Percentiles rank a stretch among this genome's conserved stretches.
Evolutionary conservation across 805 yeast species (phyloP).

Genomic region (Candida awuae): DNA sequence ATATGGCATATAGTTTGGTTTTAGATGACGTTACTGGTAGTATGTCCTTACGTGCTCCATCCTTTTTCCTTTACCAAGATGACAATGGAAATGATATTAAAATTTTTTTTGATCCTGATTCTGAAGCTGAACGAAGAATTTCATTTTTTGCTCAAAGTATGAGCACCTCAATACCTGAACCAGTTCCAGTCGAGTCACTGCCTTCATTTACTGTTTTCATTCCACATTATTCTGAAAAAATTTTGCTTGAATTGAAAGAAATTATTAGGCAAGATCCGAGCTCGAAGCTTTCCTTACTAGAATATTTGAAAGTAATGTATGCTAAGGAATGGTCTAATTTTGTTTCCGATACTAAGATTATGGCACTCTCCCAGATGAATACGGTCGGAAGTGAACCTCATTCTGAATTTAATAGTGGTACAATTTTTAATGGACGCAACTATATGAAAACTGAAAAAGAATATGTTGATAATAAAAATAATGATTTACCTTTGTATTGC

Average conservation of each 20-base stretch:
- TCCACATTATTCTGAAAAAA: conserved; percentile 47
- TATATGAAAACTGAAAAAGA: conserved; percentile 31
- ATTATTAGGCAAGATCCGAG: conserved; percentile 37
- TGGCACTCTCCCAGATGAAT: conserved; percentile 21
- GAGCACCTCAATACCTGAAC: conserved; percentile 41
- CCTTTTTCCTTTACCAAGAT: conserved; percentile 42
- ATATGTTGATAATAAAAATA: conserved; percentile 35
- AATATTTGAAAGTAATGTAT: conserved; percentile 65
- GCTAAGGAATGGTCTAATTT: conserved; percentile 76
- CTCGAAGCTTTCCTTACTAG: conserved; percentile 55
- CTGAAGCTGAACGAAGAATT: conserved; percentile 46
- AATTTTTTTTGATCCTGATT: conserved; percentile 36
- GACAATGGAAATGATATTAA: conserved; percentile 33
- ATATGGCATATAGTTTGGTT: conserved; percentile 32
- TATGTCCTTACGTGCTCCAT: conserved; percentile 32
- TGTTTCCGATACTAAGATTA: conserved; percentile 64
- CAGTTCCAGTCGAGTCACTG: conserved; percentile 39
- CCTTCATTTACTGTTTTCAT: conserved; percentile 44
- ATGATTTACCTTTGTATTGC: conserved; percentile 62
- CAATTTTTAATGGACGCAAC: conserved; percentile 1
- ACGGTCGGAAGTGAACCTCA: neutral
- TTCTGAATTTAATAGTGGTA: neutral
- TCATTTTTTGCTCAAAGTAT: conserved; percentile 48
- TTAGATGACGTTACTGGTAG: conserved; percentile 41
- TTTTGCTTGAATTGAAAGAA: conserved; percentile 37